Evolutionary conservation across 441 rosid genomes (phyloP).

Genomic region (Kokia cookei): DNA sequence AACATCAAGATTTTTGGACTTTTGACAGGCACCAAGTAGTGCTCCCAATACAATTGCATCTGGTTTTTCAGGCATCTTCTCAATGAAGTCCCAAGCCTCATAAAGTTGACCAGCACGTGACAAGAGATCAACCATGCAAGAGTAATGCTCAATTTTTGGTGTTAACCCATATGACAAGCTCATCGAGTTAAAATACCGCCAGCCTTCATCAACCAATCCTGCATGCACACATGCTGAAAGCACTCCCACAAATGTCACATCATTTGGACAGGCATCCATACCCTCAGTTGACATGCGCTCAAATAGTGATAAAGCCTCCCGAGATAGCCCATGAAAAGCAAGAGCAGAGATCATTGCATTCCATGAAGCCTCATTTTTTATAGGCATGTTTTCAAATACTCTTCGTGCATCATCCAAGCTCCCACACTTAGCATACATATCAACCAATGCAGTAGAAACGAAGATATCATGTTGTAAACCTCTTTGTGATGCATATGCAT

Average conservation of each 20-base stretch:
- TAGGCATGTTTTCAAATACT: constrained; percentile 59
- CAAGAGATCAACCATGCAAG: constrained; percentile 84
- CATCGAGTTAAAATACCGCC: constrained; percentile 54
- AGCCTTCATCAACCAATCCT: constrained; percentile 68
- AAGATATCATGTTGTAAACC: constrained; percentile 46
- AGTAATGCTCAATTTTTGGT: constrained; percentile 81
- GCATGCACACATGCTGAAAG: constrained; percentile 89
- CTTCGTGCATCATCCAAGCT: constrained; percentile 53
- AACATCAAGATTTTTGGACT: constrained; percentile 40
- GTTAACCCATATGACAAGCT: constrained; percentile 49
- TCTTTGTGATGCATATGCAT: constrained; percentile 34
- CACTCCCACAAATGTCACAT: constrained; percentile 66
- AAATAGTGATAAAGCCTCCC: constrained; percentile 63
- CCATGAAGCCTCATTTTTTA: constrained; percentile 86
- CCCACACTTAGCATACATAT: constrained; percentile 89
- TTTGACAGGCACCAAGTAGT: constrained; percentile 77
- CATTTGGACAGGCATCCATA: constrained; percentile 45
- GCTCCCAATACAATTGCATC: constrained; percentile 69
- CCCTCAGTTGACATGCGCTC: constrained; percentile 39
- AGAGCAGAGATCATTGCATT: constrained; percentile 78
- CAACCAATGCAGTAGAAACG: constrained; percentile 69
- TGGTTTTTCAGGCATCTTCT: constrained; percentile 69
- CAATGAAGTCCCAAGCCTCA: constrained; percentile 83
- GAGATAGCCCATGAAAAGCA: constrained; percentile 69
- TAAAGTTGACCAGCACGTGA: constrained; percentile 65